Evolutionary conservation across 2,329 filamentous ascomycete genomes (phyloP), one percentile per base, ranked within the genome.

Genomic region (Tolypocladium album): DNA sequence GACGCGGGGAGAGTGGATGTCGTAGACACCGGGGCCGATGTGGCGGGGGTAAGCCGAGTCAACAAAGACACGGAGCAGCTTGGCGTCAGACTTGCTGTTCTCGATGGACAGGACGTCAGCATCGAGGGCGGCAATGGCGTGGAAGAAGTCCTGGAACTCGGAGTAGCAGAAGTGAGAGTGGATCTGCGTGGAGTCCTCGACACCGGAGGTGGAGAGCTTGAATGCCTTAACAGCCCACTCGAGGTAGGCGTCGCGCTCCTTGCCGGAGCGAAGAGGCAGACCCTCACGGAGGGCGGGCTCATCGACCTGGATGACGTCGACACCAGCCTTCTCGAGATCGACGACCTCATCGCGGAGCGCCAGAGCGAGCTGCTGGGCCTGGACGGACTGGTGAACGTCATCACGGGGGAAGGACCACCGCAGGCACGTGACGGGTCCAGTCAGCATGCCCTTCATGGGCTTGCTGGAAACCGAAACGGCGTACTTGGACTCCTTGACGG

Each of bases 121-220:
- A 75, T 99, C 94, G 66, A 99, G 88, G 63, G 94, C 93, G 66
- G 94, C 91, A 70, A 99, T 99, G 80, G 94, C 94, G 81, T 97
- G 91, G 92, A 99, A 99, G 86, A 99, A 99, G 84, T 99, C 94
- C 82, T 99, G 94, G 90, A 99, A 99, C 85, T 99, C 94, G 58
- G 94, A 97, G 88, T 99, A 99, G 80, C 94, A 99, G 90, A 99
- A 99, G 85, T 99, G 94, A 65, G 92, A 97, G 88, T 99, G 94
- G 78, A 99, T 97, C 85, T 99, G 94, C 68, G 94, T 99, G 61
- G 88, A 90, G 78, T 99, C 91, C 80, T 92, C 81, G 63, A 99
- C 93, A 76, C 92, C 94, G 63, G 92, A 87, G 70, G 92, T 95
- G 67, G 93, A 88, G 68, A 99, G 90, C 76, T 90, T 92, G 92